phyloP scores from a whole-genome alignment of 495 filamentous ascomycete genomes.

The Neurospora sublineolata region DNA sequence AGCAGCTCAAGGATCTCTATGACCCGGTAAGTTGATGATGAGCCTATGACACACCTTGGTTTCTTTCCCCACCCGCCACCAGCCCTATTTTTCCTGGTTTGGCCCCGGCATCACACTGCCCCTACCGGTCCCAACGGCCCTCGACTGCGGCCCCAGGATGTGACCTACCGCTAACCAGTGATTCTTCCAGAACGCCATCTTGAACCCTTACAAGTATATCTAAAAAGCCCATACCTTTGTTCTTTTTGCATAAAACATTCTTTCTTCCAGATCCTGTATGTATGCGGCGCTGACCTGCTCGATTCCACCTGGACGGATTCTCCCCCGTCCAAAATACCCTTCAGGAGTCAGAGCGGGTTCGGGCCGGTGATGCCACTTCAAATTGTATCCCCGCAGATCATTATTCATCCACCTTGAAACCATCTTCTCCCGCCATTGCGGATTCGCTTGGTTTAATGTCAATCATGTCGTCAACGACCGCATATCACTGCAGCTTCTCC shows the following conservation, averaged over 20 bases:
- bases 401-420: neutral
- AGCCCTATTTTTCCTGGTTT: neutral
- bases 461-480: neutral
- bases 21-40: slow-evolving; percentile 61
- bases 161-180: neutral
- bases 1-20: slow-evolving; percentile 79
- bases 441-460: neutral
- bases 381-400: neutral
- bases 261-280: neutral
- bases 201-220: slow-evolving; percentile 86
- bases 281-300: neutral
- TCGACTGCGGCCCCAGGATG: neutral
- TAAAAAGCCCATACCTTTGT: slow-evolving; percentile 2
- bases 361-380: neutral
- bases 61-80: neutral
- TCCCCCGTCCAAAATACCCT: neutral
- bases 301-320: neutral
- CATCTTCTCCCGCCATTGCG: neutral
- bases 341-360: neutral
- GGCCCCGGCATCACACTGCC: neutral
- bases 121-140: neutral
- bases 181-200: slow-evolving; percentile 56
- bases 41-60: neutral
- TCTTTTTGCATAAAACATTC: neutral
- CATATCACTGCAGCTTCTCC: neutral